These are phyloP conservation scores for Mycena polygramma DNA, from an alignment of 768 basidiomycete species.

Conservation along the genomic window DNA sequence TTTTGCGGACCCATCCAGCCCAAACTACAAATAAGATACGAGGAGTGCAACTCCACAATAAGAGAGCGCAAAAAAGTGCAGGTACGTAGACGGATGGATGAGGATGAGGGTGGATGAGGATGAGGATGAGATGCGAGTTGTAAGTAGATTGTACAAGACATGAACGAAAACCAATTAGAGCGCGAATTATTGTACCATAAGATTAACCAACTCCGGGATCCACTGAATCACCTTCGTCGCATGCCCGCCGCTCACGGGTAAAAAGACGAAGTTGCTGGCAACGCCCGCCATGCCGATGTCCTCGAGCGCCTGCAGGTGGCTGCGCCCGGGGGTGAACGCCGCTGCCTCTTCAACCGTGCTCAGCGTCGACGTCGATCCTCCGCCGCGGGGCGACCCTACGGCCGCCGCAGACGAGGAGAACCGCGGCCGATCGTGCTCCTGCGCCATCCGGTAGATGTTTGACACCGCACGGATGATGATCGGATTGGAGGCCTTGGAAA, in stretches of 20 bases:
- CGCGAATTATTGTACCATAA: conserved; percentile 57
- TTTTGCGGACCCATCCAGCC: neutral
- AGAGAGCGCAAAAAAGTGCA: conserved; percentile 13
- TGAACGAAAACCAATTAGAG: conserved; percentile 16
- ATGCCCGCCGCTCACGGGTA: conserved; percentile 65
- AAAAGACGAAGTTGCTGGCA: conserved; percentile 78
- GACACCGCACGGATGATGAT: conserved; percentile 78
- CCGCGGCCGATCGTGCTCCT: conserved; percentile 59
- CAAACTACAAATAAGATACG: neutral
- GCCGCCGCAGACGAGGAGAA: conserved; percentile 43
- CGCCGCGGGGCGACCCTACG: conserved; percentile 18
- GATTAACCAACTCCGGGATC: conserved; percentile 74
- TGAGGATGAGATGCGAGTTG: neutral
- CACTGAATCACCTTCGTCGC: conserved; percentile 79
- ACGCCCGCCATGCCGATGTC: conserved; percentile 82
- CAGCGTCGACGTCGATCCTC: conserved; percentile 73
- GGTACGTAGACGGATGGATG: neutral
- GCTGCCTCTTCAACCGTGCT: conserved; percentile 69
- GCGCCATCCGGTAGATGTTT: conserved; percentile 79
- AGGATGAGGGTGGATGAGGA: neutral
- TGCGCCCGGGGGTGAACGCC: conserved; percentile 61
- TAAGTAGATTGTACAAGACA: conserved; percentile 8
- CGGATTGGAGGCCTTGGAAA: conserved; percentile 79
- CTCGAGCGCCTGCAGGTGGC: conserved; percentile 72
- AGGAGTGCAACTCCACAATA: conserved; percentile 7